Percentiles rank a stretch among this genome's conserved stretches.
These are phyloP conservation scores for Corylus heterophylla DNA, from an alignment of 306 rosid species.

Conservation along the genomic window DNA sequence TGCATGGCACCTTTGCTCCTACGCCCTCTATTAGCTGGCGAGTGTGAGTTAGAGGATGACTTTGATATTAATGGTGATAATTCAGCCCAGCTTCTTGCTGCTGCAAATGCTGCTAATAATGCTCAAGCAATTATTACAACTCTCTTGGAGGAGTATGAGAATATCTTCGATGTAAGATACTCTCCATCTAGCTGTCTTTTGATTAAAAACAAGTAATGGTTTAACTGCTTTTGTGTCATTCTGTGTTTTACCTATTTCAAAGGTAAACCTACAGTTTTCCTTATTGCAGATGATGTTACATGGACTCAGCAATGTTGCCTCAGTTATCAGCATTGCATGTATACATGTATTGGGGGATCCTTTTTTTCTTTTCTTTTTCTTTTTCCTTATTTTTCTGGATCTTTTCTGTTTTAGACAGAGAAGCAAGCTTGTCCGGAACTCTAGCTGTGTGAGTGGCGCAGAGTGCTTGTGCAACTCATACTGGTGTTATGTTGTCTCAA, in stretches of 20 bases:
- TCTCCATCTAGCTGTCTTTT: constrained; percentile 3
- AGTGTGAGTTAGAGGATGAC: constrained; percentile 95
- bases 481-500: background rate
- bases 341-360: background rate
- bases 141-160: constrained; percentile 92
- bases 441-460: background rate
- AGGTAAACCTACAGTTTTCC: background rate
- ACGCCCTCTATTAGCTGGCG: constrained; percentile 93
- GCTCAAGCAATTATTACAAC: constrained; percentile 93
- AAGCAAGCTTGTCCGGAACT: background rate
- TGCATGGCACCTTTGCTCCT: constrained; percentile 99
- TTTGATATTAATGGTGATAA: constrained; percentile 85
- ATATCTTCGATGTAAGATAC: constrained; percentile 81
- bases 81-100: constrained; percentile 97
- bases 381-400: background rate
- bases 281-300: constrained; percentile 1
- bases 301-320: background rate
- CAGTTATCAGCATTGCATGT: background rate
- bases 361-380: background rate
- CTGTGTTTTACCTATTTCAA: constrained; percentile 19
- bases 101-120: constrained; percentile 97
- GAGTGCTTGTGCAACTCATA: background rate
- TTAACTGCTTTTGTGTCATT: constrained; percentile 22
- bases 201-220: background rate
- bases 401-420: background rate